Conservation (phyloP, 2,329 filamentous ascomycete species). For the Apiospora pterosperma region DNA sequence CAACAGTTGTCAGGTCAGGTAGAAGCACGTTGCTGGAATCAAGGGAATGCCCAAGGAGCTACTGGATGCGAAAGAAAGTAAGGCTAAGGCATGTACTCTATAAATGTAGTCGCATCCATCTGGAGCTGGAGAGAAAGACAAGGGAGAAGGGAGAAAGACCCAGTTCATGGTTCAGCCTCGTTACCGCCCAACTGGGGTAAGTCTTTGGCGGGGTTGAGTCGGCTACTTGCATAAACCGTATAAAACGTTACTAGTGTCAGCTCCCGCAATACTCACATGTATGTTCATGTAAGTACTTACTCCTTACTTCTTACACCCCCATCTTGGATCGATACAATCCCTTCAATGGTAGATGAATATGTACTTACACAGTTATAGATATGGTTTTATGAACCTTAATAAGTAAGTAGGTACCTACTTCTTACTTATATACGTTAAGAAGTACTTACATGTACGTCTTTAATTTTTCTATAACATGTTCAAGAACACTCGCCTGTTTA, state of each 20-base stretch:
- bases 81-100: background rate
- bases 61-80: background rate
- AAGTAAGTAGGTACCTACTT: too few relatives aligned
- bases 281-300: too few relatives aligned
- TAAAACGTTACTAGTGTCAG: background rate
- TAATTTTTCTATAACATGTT: background rate
- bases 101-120: background rate
- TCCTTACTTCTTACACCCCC: too few relatives aligned
- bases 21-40: background rate
- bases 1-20: background rate
- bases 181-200: background rate
- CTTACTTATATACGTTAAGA: too few relatives aligned
- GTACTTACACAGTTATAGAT: too few relatives aligned
- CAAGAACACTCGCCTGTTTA: background rate
- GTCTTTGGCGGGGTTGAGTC: background rate
- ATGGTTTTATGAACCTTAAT: too few relatives aligned
- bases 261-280: background rate
- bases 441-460: too few relatives aligned
- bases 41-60: background rate
- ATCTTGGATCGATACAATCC: too few relatives aligned
- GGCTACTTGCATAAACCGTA: background rate
- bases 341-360: too few relatives aligned
- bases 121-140: background rate
- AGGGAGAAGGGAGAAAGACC: too few relatives aligned
- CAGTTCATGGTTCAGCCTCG: background rate